These are phyloP conservation scores for Macrotyloma uniflorum DNA, from an alignment of 306 rosid species.

Conservation along the genomic window DNA sequence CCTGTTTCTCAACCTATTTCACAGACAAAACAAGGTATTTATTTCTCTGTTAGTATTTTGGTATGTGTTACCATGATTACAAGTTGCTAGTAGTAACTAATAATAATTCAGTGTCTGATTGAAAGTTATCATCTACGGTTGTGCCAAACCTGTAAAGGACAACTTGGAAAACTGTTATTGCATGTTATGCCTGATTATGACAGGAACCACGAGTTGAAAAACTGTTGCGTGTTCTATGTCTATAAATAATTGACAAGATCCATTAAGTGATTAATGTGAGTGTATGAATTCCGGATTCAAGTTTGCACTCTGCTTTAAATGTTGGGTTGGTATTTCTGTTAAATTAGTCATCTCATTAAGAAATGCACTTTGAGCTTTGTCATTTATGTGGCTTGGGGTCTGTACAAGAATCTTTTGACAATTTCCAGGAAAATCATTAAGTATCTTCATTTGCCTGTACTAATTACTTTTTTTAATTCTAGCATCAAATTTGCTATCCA, in stretches of 20 bases:
- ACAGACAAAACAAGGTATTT: constrained; percentile 77
- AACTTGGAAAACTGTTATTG: background rate
- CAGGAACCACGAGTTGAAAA: background rate
- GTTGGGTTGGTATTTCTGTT: background rate
- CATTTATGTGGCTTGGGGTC: background rate
- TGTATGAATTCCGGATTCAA: constrained; percentile 23
- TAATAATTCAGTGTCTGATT: constrained; percentile 4
- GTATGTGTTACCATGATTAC: constrained; percentile 8
- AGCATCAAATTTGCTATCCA: constrained; percentile 65
- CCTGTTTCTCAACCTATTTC: constrained; percentile 73
- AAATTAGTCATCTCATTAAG: background rate
- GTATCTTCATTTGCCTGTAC: constrained; percentile 8
- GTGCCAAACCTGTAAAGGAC: background rate
- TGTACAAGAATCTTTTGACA: constrained; percentile 18
- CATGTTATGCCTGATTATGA: background rate
- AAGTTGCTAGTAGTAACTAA: background rate
- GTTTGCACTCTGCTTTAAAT: background rate
- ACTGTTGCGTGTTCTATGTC: constrained; percentile 4
- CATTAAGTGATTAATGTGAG: background rate
- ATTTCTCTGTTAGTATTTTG: constrained; percentile 24
- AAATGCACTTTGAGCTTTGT: constrained; percentile 2
- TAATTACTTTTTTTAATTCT: constrained; percentile 3
- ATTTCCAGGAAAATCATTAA: background rate
- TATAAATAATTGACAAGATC: constrained; percentile 17
- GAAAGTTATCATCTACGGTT: constrained; percentile 11